A percentile compares a stretch with the other conserved stretches of the same genome.
Conservation (phyloP, 805 yeast genomes). For the Diddensiella transvaalensis region DNA sequence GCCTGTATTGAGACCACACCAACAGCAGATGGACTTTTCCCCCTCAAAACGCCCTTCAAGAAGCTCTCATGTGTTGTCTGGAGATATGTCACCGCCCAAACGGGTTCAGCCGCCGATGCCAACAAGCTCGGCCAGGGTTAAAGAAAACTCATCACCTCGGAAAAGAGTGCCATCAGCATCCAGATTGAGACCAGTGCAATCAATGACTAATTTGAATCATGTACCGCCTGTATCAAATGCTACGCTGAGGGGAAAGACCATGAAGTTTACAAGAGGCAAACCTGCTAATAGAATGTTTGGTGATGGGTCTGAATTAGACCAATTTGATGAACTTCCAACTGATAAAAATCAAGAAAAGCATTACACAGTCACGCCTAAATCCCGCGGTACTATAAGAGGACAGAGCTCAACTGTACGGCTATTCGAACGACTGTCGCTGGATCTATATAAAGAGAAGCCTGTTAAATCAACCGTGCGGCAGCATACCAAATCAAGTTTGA, state of each 20-base stretch:
- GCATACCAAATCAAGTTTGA: constrained; percentile 10
- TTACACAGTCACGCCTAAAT: constrained; percentile 16
- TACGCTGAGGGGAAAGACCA: constrained; percentile 4
- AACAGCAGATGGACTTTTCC: not conserved
- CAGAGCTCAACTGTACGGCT: not conserved
- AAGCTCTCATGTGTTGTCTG: not conserved
- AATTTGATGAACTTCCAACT: constrained; percentile 25
- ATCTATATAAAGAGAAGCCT: constrained; percentile 16
- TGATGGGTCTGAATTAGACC: constrained; percentile 30
- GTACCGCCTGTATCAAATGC: constrained; percentile 3
- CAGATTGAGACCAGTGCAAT: constrained; percentile 22
- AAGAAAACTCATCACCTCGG: constrained; percentile 1
- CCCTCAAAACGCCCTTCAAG: not conserved
- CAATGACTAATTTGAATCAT: constrained; percentile 17
- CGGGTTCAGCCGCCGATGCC: not conserved
- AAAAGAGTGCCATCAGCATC: constrained; percentile 5
- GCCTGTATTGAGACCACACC: constrained; percentile 5
- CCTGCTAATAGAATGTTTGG: constrained; percentile 18
- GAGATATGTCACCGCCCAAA: constrained; percentile 7
- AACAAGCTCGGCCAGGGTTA: constrained; percentile 2
- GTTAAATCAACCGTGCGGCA: constrained; percentile 10
- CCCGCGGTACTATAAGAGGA: constrained; percentile 3
- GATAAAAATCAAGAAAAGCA: constrained; percentile 14
- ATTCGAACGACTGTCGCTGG: constrained; percentile 16
- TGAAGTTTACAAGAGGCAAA: constrained; percentile 10